A percentile compares a stretch with the other conserved stretches of the same genome.
phyloP scores from a whole-genome alignment of 768 basidiomycete species.

The Pleurotus cornucopiae region DNA sequence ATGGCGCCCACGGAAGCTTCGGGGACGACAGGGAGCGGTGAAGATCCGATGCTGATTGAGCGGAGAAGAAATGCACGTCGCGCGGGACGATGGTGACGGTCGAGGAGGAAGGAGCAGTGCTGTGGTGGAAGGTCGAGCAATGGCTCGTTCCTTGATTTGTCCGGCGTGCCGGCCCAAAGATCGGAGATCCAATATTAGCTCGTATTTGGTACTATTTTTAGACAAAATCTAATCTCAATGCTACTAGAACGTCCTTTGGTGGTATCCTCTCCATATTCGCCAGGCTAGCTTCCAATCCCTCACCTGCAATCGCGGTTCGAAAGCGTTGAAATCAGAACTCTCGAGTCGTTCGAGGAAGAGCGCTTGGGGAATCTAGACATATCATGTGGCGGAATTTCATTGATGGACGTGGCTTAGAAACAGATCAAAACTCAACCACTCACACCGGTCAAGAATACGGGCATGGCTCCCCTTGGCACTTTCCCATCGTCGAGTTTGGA shows the following conservation, averaged over 20 bases:
- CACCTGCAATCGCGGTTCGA: slow-evolving; percentile 55
- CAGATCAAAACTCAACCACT: slow-evolving; percentile 27
- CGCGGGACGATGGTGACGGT: slow-evolving; percentile 15
- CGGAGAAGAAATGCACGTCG: slow-evolving; percentile 10
- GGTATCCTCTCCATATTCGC: slow-evolving; percentile 51
- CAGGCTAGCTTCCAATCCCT: slow-evolving; percentile 78
- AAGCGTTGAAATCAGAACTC: slow-evolving; percentile 67
- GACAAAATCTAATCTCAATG: neutral
- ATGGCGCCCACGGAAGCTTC: slow-evolving; percentile 25
- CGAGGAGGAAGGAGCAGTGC: slow-evolving; percentile 16
- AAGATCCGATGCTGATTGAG: slow-evolving; percentile 11
- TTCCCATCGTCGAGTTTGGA: slow-evolving; percentile 40
- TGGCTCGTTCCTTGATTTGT: slow-evolving; percentile 8
- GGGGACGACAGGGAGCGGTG: slow-evolving; percentile 13
- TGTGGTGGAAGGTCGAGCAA: slow-evolving; percentile 18
- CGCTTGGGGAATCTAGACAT: slow-evolving; percentile 58
- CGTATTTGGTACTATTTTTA: slow-evolving; percentile 1
- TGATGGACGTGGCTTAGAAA: slow-evolving; percentile 9
- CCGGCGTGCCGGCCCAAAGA: slow-evolving; percentile 7
- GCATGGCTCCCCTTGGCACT: slow-evolving; percentile 58
- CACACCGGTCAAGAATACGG: slow-evolving; percentile 71
- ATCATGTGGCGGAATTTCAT: neutral
- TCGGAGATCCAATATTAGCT: slow-evolving; percentile 7
- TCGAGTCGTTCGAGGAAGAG: slow-evolving; percentile 66
- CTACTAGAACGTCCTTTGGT: slow-evolving; percentile 33